A percentile compares a stretch with the other conserved stretches of the same genome.
phyloP scores from a whole-genome alignment of 2,329 filamentous ascomycete species.

The Fusarium circinatum region DNA sequence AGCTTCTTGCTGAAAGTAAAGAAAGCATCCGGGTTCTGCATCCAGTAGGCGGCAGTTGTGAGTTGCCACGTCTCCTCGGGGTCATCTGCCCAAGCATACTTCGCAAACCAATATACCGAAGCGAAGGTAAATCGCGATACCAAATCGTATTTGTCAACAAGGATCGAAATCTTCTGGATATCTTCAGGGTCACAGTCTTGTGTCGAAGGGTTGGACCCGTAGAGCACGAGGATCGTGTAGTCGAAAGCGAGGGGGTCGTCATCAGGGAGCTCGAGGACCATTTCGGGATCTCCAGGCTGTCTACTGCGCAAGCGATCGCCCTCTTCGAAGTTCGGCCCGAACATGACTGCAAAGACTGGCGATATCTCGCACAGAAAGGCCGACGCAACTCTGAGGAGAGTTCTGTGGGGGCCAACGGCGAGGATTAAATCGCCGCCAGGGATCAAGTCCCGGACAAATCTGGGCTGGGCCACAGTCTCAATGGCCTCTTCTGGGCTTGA shows the following conservation, averaged over 20 bases:
- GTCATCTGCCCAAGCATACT: conserved; percentile 12
- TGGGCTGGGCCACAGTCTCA: not conserved
- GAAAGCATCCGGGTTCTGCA: conserved; percentile 13
- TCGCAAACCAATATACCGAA: conserved; percentile 20
- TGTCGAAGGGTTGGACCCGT: conserved; percentile 11
- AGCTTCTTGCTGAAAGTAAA: conserved; percentile 20
- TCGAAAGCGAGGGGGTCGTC: conserved; percentile 4
- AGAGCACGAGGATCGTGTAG: conserved; percentile 6
- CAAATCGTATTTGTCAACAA: conserved; percentile 28
- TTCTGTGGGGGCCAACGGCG: conserved; percentile 13
- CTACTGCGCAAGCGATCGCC: not conserved
- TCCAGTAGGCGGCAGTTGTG: conserved; percentile 11
- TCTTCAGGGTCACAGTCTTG: conserved; percentile 4
- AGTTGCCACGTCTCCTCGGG: conserved; percentile 25
- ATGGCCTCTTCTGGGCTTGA: not conserved
- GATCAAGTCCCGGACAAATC: not conserved
- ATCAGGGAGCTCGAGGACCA: conserved; percentile 20
- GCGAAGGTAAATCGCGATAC: conserved; percentile 16
- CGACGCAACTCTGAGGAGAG: conserved; percentile 23
- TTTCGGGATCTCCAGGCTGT: not conserved
- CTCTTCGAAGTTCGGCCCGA: conserved; percentile 16
- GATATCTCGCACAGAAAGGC: conserved; percentile 34
- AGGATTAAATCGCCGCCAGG: conserved; percentile 32
- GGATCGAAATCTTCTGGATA: conserved; percentile 10
- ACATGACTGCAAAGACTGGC: conserved; percentile 22